These are phyloP conservation scores for Thraustotheca clavata DNA, from an alignment of 352 stramenopile species.

Conservation along the genomic window DNA sequence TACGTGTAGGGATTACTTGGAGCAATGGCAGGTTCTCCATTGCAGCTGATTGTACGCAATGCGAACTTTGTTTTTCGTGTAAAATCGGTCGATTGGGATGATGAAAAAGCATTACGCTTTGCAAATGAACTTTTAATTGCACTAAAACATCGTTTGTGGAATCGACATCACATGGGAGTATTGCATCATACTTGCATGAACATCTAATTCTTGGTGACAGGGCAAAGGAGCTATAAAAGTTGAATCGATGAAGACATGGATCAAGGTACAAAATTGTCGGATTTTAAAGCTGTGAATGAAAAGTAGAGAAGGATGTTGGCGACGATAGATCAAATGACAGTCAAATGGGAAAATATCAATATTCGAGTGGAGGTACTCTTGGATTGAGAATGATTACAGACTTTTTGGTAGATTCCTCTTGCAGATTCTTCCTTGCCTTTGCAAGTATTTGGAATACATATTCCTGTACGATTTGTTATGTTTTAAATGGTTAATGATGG, in stretches of 20 bases:
- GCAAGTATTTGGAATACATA: conserved; percentile 28
- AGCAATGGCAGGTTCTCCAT: conserved; percentile 28
- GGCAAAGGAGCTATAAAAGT: conserved; percentile 26
- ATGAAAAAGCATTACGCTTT: conserved; percentile 62
- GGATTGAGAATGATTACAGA: neutral
- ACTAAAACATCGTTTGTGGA: conserved; percentile 41
- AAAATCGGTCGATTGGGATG: conserved; percentile 49
- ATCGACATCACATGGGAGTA: conserved; percentile 20
- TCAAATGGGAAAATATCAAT: conserved; percentile 56
- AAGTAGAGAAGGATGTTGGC: conserved; percentile 40
- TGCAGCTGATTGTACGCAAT: conserved; percentile 28
- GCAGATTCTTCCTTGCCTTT: neutral
- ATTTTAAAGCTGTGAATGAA: neutral
- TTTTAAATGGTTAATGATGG: neutral
- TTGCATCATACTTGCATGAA: neutral
- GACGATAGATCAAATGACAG: conserved; percentile 41
- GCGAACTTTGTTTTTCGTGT: conserved; percentile 52
- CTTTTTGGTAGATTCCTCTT: neutral
- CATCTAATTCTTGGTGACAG: neutral
- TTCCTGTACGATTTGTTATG: conserved; percentile 31
- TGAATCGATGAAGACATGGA: conserved; percentile 52
- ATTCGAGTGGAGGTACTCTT: conserved; percentile 54
- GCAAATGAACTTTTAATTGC: conserved; percentile 52
- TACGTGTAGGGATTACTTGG: conserved; percentile 19
- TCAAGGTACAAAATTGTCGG: conserved; percentile 27